These are phyloP conservation scores for Crithidia fasciculata DNA, from an alignment of 208 protist genomes.

Conservation along the genomic window DNA sequence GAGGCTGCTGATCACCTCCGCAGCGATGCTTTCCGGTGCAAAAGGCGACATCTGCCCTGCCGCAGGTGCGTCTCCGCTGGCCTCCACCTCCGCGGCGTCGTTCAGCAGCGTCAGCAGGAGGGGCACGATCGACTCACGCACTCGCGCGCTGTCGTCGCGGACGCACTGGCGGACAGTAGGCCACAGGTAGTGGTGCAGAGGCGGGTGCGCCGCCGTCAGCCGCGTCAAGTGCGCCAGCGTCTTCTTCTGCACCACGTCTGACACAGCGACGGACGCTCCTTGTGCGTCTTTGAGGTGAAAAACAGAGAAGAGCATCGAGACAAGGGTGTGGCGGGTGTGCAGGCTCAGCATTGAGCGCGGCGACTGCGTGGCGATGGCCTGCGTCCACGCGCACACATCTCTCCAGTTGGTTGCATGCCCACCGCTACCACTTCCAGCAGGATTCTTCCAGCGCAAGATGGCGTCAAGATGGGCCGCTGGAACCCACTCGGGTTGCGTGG, in stretches of 20 bases:
- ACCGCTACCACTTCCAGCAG: neutral
- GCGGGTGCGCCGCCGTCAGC: conserved; percentile 56
- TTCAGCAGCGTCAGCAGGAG: conserved; percentile 73
- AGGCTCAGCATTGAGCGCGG: conserved; percentile 56
- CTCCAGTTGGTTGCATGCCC: conserved; percentile 16
- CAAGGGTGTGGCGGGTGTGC: conserved; percentile 53
- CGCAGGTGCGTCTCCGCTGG: neutral
- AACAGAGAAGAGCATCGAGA: conserved; percentile 71
- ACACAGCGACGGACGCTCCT: conserved; percentile 28
- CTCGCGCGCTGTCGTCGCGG: conserved; percentile 69
- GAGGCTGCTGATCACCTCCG: conserved; percentile 68
- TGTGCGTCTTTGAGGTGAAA: conserved; percentile 62
- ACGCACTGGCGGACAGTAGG: conserved; percentile 68
- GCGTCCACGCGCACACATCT: conserved; percentile 43
- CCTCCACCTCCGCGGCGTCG: conserved; percentile 12
- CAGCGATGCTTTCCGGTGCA: conserved; percentile 26
- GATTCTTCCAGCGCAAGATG: conserved; percentile 17
- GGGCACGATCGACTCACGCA: conserved; percentile 81
- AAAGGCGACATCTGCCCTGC: conserved; percentile 4
- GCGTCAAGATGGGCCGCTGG: conserved; percentile 7
- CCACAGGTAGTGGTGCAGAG: conserved; percentile 71
- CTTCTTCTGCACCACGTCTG: conserved; percentile 58
- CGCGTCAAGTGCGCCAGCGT: conserved; percentile 58
- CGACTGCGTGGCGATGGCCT: conserved; percentile 39
- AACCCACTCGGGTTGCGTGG: conserved; percentile 3